Base-by-base conservation (phyloP, 2,329 filamentous ascomycete species). In the Curvularia hawaiiensis region DNA sequence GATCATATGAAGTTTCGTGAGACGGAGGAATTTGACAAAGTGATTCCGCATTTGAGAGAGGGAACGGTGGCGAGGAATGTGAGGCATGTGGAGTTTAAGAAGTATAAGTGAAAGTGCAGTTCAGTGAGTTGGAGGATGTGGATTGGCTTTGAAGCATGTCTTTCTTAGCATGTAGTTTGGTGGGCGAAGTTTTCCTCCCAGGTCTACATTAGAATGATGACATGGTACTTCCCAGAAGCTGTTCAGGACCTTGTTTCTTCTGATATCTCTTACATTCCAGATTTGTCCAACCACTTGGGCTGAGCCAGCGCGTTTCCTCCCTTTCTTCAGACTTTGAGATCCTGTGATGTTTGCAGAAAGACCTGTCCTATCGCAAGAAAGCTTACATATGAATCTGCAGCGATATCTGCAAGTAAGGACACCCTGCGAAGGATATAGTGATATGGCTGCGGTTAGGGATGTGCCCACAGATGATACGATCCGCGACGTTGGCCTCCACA, bases 1-100 rank as follows among this genome's bases (percentile, higher is more conserved):
- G 75, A 73, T 47, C 84, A 86, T 68, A 72, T 79, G 76, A 70
- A 70, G 48, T 82, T 78, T 31, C 73, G 78, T 52, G 72, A 81
- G 61, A 79, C 79, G 28, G 71, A 78, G 59, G 74, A 69, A 26
- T 85, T 85, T 66, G 68, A 65, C 33, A 68, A 75, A 22, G 71
- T 76, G 16, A 78, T 83, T 56, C 55, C 57, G 48, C 68, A 75
- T 30, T 57, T 85, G 61, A 76, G 79, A 57, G 75, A 78, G 50
- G 79, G 74, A 49, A 65, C 75, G 22, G 75, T 77, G 62, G 78
- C 71, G 41, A 62, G 79, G 58, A 77, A 79, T 62, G 77, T 83
- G 77, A 59, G 64, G 50, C 71, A 75, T 65, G 68, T 73, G 9
- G 62, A 51, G 5, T 70, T 74, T 44, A 39, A 56, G 50, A 31